Base-by-base conservation (phyloP, 331 rosid species). In the Rosa hybrid region DNA sequence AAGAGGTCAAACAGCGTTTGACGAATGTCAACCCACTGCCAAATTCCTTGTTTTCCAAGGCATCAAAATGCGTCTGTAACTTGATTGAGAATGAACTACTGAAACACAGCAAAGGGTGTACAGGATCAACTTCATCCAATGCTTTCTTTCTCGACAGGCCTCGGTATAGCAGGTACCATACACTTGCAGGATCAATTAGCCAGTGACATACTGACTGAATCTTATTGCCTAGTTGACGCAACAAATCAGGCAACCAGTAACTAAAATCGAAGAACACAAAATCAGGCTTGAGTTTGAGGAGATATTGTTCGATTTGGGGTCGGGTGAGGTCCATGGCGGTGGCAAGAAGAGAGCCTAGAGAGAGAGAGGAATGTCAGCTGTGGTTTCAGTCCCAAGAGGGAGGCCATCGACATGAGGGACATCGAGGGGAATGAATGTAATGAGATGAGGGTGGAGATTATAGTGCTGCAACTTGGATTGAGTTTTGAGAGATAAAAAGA, bases 291-390 rank as follows among this genome's bases (percentile, higher is more conserved):
- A 91, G 88, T 5, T 79, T 39, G 38, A 27, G 17, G 2, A 89
- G 86, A 48, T 39, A 49, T 49, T 16, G 74, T 82, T 84, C 84
- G 77, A 84, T 77, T 16, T 12, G 21, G 46, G 90, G 89, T 75
- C 84, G 54, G 10, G 91, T 87, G 63, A 84, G 86, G 71, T 90
- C 94, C 89, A 87, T 84, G 48, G 91, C 91, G 4, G 83, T 70
- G 82, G 84, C 39, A 82, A 89, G 87, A 72, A 67, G 84, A 44
- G 88, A 23, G 34, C 81, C 67, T 50, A 77, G 10, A 11, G 83
- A 50, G 83, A 50, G 81, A 57, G 80, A 44, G 92, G 88, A 39
- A 86, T 56, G 34, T 90, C 90, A 20, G 84, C 75, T 2, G 89
- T 88, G 34, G 91, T 90, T 81, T 88, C 94, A n/a, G 88, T 81